A percentile compares a stretch with the other conserved stretches of the same genome.
Evolutionary conservation across 257 asterid genomes (phyloP).

Genomic region (Buddleja alternifolia): DNA sequence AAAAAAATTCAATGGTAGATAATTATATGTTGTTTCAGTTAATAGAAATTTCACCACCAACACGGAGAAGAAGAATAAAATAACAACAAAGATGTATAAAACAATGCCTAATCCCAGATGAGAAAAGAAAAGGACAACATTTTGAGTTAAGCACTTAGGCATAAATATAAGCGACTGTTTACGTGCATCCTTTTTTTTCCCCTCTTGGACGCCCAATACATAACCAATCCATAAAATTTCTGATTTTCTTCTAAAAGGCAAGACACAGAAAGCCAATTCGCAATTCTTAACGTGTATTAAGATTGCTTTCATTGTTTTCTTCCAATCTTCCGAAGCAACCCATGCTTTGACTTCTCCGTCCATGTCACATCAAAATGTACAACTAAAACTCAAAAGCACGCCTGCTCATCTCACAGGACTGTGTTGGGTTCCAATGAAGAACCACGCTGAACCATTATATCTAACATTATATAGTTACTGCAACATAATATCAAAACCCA

Average conservation of each 20-base stretch:
- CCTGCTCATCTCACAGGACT: no score
- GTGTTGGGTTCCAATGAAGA: no score
- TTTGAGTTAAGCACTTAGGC: not conserved
- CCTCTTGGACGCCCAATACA: no score
- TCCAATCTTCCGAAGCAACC: constrained; percentile 4
- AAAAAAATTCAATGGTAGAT: not conserved
- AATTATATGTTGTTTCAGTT: not conserved
- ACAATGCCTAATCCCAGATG: not conserved
- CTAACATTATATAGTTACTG: no score
- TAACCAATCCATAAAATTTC: not conserved
- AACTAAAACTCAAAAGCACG: no score
- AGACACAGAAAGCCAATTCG: not conserved
- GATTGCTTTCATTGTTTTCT: constrained; percentile 10
- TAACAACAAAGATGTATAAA: not conserved
- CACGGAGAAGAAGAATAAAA: not conserved
- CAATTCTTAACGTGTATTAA: not conserved
- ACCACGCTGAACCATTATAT: no score
- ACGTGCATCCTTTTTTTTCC: not conserved
- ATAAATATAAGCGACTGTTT: not conserved
- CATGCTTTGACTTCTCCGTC: constrained; percentile 4
- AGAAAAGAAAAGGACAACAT: not conserved
- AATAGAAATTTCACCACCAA: not conserved
- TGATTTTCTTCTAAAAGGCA: not conserved
- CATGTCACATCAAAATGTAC: not conserved
- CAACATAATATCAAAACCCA: no score